Conservation (phyloP, 441 rosid species). For the Erodium texanum region DNA sequence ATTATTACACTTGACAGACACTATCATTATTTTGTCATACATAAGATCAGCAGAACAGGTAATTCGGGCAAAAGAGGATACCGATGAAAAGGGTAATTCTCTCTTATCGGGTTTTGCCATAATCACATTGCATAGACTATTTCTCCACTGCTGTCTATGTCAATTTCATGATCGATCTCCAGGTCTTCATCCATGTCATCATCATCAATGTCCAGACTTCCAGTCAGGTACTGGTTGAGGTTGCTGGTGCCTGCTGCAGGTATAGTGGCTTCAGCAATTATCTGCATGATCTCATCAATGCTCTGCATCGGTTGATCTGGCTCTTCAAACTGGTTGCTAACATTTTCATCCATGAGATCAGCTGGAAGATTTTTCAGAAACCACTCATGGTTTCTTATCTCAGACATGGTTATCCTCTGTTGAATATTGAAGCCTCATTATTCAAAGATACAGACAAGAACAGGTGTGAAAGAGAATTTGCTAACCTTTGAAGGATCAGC, state of each 20-base stretch:
- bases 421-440: too few species aligned
- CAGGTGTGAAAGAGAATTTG: not conserved
- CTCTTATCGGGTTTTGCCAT: too few species aligned
- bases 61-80: too few species aligned
- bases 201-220: constrained; percentile 61
- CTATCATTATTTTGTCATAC: too few species aligned
- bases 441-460: too few species aligned
- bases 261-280: constrained; percentile 79
- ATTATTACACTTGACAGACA: too few species aligned
- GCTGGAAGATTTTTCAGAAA: constrained; percentile 83
- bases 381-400: constrained; percentile 83
- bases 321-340: constrained; percentile 58
- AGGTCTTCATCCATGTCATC: constrained; percentile 90
- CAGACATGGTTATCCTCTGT: constrained; percentile 87
- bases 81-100: too few species aligned
- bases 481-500: constrained; percentile 84
- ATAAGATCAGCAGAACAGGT: too few species aligned
- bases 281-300: constrained; percentile 87
- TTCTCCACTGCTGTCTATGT: constrained; percentile 93
- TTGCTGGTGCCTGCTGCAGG: constrained; percentile 69
- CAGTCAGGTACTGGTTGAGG: constrained; percentile 60
- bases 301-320: constrained; percentile 82
- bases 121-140: constrained; percentile 81
- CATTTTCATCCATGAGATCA: constrained; percentile 65
- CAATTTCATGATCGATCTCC: constrained; percentile 82